These are phyloP conservation scores for Ceratobasidium sp. DNA, from an alignment of 1,284 basidiomycete species.

Conservation along the genomic window DNA sequence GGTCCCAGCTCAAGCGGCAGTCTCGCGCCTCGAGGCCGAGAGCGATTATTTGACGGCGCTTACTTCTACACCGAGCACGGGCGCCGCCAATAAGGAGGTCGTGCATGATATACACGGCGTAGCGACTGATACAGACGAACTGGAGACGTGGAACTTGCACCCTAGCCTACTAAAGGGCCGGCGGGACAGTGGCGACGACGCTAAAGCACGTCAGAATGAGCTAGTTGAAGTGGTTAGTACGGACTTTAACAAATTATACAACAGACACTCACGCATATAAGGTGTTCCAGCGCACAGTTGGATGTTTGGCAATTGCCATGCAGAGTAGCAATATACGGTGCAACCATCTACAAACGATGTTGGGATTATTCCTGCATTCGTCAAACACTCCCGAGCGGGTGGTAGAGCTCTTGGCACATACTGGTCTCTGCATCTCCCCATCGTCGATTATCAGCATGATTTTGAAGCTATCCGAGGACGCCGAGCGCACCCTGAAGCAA, in stretches of 20 bases:
- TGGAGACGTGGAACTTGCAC: background rate
- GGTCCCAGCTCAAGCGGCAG: background rate
- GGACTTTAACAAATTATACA: no score
- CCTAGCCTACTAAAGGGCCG: background rate
- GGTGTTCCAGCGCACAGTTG: background rate
- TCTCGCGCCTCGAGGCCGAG: background rate
- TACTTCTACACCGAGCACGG: background rate
- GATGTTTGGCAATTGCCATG: background rate
- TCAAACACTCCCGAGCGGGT: background rate
- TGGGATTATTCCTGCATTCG: background rate
- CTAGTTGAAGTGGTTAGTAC: background rate
- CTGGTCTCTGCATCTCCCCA: background rate
- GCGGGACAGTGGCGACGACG: background rate
- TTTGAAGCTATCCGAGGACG: background rate
- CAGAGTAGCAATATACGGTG: slow-evolving; percentile 24
- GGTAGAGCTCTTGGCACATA: slow-evolving; percentile 6
- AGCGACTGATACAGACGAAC: background rate
- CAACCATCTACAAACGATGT: slow-evolving; percentile 5
- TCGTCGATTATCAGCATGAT: slow-evolving; percentile 16
- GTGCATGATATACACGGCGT: background rate
- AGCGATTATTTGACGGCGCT: background rate
- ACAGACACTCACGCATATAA: no score
- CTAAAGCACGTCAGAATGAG: background rate
- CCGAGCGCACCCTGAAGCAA: background rate
- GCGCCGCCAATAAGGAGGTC: no score